A percentile compares a stretch with the other conserved stretches of the same genome.
Conservation (phyloP, 345 rosid species). For the Psidium guajava region DNA sequence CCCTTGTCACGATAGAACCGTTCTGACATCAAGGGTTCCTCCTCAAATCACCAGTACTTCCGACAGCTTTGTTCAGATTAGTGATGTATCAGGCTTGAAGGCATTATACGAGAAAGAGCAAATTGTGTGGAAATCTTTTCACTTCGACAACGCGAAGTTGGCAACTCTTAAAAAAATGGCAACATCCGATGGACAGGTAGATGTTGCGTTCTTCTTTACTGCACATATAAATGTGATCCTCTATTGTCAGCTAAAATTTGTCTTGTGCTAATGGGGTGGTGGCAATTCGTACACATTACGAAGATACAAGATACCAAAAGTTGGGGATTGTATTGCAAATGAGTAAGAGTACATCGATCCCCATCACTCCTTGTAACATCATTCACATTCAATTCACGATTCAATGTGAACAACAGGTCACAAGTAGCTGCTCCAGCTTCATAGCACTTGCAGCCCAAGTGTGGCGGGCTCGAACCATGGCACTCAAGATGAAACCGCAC, state of each 20-base stretch:
- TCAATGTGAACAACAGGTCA: neutral
- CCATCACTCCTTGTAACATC: neutral
- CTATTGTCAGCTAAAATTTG: neutral
- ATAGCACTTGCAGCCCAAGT: neutral
- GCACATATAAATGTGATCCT: neutral
- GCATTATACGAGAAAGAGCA: neutral
- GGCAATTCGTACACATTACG: neutral
- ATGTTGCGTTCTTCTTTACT: neutral
- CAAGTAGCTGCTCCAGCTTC: neutral
- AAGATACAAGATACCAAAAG: neutral
- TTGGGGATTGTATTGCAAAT: neutral
- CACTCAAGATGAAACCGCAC: neutral
- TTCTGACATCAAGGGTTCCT: neutral
- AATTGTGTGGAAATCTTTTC: neutral
- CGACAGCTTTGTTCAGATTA: neutral
- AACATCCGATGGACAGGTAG: neutral
- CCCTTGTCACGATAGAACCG: neutral
- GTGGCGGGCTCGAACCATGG: neutral
- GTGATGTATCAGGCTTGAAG: neutral
- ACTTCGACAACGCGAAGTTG: neutral
- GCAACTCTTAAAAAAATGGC: neutral
- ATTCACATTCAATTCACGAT: neutral
- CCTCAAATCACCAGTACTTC: neutral
- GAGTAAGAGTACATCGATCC: neutral
- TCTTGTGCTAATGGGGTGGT: neutral